Conservation (phyloP, 2,329 filamentous ascomycete genomes). For the Colletotrichum scovillei region DNA sequence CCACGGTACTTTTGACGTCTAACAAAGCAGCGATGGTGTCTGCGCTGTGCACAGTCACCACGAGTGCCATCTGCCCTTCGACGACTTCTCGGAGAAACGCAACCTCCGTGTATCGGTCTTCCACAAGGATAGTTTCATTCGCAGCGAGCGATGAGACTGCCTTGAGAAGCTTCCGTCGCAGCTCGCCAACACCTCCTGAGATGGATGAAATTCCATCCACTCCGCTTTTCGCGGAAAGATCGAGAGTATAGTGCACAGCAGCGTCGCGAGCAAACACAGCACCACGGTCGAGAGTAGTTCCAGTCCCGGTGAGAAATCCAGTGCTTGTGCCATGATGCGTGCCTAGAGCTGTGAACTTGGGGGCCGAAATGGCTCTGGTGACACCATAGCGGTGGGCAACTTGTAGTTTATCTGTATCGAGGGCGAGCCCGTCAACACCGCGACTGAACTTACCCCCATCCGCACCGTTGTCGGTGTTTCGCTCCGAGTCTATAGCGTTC, state of each 20-base stretch:
- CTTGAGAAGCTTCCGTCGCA: slow-evolving; percentile 65
- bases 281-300: slow-evolving; percentile 56
- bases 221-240: slow-evolving; percentile 55
- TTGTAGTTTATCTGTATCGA: slow-evolving; percentile 67
- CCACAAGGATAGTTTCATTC: slow-evolving; percentile 46
- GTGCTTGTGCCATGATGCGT: slow-evolving; percentile 68
- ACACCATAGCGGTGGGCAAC: slow-evolving; percentile 66
- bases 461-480: slow-evolving; percentile 62
- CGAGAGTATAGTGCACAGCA: slow-evolving; percentile 70
- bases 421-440: slow-evolving; percentile 66
- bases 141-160: slow-evolving; percentile 53
- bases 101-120: slow-evolving; percentile 59
- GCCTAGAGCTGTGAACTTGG: slow-evolving; percentile 52
- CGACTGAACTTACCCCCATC: slow-evolving; percentile 63
- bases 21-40: slow-evolving; percentile 71
- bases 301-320: slow-evolving; percentile 65
- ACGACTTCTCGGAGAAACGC: slow-evolving; percentile 66
- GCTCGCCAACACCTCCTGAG: slow-evolving; percentile 62
- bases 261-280: slow-evolving; percentile 66
- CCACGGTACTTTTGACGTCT: slow-evolving; percentile 66
- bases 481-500: slow-evolving; percentile 70
- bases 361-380: slow-evolving; percentile 68
- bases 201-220: slow-evolving; percentile 55
- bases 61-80: slow-evolving; percentile 63
- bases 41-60: slow-evolving; percentile 70